These are phyloP conservation scores for Akanthomyces muscarius DNA, from an alignment of 2,329 filamentous ascomycete species.

Conservation along the genomic window DNA sequence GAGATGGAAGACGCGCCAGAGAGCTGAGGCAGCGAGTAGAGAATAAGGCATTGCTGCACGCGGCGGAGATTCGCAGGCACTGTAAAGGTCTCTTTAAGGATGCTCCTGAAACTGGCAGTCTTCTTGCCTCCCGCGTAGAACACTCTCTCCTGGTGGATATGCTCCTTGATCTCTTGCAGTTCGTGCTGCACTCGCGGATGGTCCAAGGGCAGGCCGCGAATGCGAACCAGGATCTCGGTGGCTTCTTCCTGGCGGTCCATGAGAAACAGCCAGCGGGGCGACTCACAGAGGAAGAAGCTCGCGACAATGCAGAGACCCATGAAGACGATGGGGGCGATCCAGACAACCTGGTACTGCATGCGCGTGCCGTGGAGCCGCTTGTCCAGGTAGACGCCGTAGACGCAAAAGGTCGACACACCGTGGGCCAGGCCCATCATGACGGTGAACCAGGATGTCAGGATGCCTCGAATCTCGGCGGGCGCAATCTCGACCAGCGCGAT, in stretches of 20 bases:
- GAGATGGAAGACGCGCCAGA: conserved; percentile 43
- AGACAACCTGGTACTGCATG: conserved; percentile 31
- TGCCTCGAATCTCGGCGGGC: conserved; percentile 30
- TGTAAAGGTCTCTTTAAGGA: conserved; percentile 35
- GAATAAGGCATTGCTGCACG: conserved; percentile 35
- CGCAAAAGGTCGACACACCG: conserved; percentile 8
- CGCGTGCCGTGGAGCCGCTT: conserved; percentile 23
- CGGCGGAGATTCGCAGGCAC: conserved; percentile 37
- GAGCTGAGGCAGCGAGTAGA: conserved; percentile 39
- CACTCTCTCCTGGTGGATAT: conserved; percentile 22
- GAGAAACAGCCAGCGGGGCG: conserved; percentile 35
- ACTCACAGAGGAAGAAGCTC: conserved; percentile 35
- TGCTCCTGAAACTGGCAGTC: conserved; percentile 15
- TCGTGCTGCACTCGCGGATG: conserved; percentile 26
- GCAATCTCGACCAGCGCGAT: conserved; percentile 33
- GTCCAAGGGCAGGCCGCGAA: conserved; percentile 27
- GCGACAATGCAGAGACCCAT: conserved; percentile 25
- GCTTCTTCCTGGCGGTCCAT: conserved; percentile 29
- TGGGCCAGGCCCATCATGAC: conserved; percentile 26
- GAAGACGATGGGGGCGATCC: conserved; percentile 25
- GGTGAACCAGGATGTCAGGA: conserved; percentile 32
- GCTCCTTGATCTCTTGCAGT: conserved; percentile 28
- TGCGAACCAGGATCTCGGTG: conserved; percentile 17
- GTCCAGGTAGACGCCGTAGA: conserved; percentile 27
- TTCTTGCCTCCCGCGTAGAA: conserved; percentile 21